phyloP scores from a whole-genome alignment of 176 grass and related monocot species.

The Avena eriantha region DNA sequence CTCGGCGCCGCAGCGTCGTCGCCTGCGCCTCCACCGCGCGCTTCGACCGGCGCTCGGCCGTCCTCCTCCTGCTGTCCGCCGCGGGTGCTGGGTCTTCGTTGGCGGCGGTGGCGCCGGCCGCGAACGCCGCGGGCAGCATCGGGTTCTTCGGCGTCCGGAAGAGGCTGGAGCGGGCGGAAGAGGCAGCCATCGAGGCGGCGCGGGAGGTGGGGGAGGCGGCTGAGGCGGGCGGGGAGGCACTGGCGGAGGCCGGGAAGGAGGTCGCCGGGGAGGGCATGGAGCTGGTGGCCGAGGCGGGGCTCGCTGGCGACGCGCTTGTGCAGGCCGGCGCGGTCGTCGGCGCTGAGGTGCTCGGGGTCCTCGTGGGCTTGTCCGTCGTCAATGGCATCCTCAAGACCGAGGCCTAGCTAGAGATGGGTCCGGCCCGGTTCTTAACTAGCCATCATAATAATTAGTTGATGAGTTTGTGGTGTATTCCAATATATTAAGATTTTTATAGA shows the following conservation, averaged over 20 bases:
- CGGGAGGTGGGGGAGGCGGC: constrained; percentile 65
- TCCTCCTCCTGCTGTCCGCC: constrained; percentile 66
- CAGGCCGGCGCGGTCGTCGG: constrained; percentile 82
- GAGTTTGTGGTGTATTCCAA: background rate
- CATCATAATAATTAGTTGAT: background rate
- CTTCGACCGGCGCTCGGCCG: constrained; percentile 56
- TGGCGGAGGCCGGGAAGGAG: constrained; percentile 43
- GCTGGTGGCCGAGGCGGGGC: constrained; percentile 45
- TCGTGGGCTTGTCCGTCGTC: constrained; percentile 75
- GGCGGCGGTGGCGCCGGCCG: background rate
- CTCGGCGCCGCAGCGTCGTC: constrained; percentile 22
- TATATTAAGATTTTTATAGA: background rate
- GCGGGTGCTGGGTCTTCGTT: background rate
- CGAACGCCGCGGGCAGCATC: constrained; percentile 63
- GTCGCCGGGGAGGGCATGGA: constrained; percentile 53
- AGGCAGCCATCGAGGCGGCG: constrained; percentile 50
- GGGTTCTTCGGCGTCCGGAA: constrained; percentile 89
- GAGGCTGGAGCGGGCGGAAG: constrained; percentile 69
- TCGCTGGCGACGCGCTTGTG: constrained; percentile 70
- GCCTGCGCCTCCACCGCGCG: constrained; percentile 34
- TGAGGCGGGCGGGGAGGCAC: constrained; percentile 52
- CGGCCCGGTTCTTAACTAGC: background rate
- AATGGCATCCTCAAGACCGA: constrained; percentile 79
- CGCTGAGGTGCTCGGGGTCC: constrained; percentile 77
- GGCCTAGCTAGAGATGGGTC: constrained; percentile 26